Percentiles rank a stretch among this genome's conserved stretches.
Conservation (phyloP, 305 asterid genomes). For the Fraxinus baroniana region DNA sequence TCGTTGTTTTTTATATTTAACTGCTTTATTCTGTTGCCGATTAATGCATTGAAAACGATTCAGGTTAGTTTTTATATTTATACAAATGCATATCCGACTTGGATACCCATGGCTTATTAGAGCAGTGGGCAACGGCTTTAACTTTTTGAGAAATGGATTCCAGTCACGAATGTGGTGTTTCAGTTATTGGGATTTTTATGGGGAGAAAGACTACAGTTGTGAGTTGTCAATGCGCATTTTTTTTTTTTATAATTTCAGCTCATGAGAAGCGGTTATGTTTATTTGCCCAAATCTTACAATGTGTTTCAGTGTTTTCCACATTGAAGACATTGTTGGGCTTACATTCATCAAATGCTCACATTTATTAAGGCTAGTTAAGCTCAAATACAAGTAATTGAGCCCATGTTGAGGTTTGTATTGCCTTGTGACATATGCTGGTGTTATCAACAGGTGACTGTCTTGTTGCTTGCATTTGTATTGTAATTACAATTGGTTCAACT, state of each 20-base stretch:
- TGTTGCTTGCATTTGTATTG: neutral
- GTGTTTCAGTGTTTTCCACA: neutral
- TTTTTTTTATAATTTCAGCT: neutral
- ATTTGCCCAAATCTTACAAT: neutral
- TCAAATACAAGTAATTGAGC: neutral
- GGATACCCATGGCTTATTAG: neutral
- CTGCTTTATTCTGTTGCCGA: neutral
- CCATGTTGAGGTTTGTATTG: neutral
- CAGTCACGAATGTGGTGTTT: neutral
- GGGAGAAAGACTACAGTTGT: neutral
- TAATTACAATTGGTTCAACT: neutral
- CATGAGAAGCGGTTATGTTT: neutral
- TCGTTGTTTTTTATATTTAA: neutral
- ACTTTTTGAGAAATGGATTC: neutral
- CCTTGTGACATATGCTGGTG: neutral
- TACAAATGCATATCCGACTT: neutral
- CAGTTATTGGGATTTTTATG: neutral
- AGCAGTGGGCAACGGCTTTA: neutral
- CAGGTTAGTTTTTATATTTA: neutral
- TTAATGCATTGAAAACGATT: constrained; percentile 5
- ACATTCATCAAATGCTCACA: neutral
- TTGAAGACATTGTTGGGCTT: neutral
- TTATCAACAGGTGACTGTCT: neutral
- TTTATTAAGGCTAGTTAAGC: neutral
- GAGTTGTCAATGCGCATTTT: neutral